Evolutionary conservation across 2,329 filamentous ascomycete genomes (phyloP), one percentile per base, ranked within the genome.

Genomic region (Hypoxylon sp.): DNA sequence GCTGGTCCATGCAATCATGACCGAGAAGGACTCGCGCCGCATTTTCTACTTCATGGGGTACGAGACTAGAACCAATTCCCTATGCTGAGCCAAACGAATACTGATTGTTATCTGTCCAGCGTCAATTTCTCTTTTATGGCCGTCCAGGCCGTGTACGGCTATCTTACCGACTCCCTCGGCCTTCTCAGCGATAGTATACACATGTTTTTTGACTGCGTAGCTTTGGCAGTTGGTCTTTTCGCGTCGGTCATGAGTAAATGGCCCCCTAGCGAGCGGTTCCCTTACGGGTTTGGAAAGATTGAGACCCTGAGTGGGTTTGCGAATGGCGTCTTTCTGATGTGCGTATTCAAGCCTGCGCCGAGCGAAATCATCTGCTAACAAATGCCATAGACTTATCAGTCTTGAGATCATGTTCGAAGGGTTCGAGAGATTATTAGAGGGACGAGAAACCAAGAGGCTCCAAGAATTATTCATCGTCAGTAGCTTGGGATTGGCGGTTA

Each of bases 131-230:
- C 81, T 5, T 99, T 99, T 74, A 99, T 99, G 95, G 78, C 90
- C 27, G 86, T 99, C 1, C 95, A 99, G 70, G 90, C 93, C 35
- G 92, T 94, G 60, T 99, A 99, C 70, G 95, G 95, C 45, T 96
- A 95, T 68, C 78, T 95, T 9, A 98, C 92, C 3, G 93, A 96
- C 66, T 99, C 95, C 0, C 79, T 99, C 4, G 95, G 95, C 2
- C 82, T 99, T n/a, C 84, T 99, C 15, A 97, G 92, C 66, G 95
- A 99, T 75, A 98, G 93, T 69, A 95, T 99, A 62, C 95, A 99
- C 77, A 99, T 99, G 95, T 94, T 99, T 70, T 98, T 99, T 69
- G 95, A 99, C 75, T 99, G 95, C 67, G 87, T 97, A 29, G 95
- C 94, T 17, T 83, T 99, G 23, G 86, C 91, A 1, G 92, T 99